Evolutionary conservation across 2,329 filamentous ascomycete genomes (phyloP), one percentile per base, ranked within the genome.

Genomic region (Neurospora sp.): DNA sequence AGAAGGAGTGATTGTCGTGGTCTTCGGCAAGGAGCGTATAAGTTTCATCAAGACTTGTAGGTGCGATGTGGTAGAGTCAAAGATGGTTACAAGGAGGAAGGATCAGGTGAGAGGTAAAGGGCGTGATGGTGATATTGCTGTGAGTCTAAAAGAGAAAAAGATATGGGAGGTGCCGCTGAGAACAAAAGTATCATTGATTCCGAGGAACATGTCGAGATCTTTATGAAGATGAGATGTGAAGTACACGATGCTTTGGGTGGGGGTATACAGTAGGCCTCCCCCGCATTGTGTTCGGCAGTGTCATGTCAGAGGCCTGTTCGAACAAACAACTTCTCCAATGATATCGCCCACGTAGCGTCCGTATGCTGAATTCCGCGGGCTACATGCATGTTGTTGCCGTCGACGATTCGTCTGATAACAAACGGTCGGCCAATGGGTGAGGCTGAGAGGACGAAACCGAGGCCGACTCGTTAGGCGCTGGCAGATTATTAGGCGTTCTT

Each of bases 71-170:
- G 6, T 57, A 28, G 3, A 52, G 23, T 57, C 52, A 57, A 57
- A 28, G 52, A 57, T 23, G 19, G 19, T 3, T 12, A 2, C 2
- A 23, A 15, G 10, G 19, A 52, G 19, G 10, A 12, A 3, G 19
- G 0, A 15, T 52, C 11, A 15, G 5, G 19, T 15, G 19, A 52
- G 43, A 28, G 5, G 19, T 8, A 1, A 15, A 15, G 1, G 8
- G 1, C 1, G 5, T 8, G 1, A 23, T 6, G 1, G 8, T 43
- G 17, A 43, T 2, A 5, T 0, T 43, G 41, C 17, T n/a, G 8
- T 0, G 6, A 19, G 8, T 0, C 1, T 11, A 1, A 0, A 43
- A 19, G 43, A 1, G 11, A 52, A 52, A 0, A 0, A 52, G 5
- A 12, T 15, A 8, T 52, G 1, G 2, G 1, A 6, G 43, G 12